Evolutionary conservation across 2,329 filamentous ascomycete species (phyloP).

Genomic region (Colletotrichum tofieldiae): DNA sequence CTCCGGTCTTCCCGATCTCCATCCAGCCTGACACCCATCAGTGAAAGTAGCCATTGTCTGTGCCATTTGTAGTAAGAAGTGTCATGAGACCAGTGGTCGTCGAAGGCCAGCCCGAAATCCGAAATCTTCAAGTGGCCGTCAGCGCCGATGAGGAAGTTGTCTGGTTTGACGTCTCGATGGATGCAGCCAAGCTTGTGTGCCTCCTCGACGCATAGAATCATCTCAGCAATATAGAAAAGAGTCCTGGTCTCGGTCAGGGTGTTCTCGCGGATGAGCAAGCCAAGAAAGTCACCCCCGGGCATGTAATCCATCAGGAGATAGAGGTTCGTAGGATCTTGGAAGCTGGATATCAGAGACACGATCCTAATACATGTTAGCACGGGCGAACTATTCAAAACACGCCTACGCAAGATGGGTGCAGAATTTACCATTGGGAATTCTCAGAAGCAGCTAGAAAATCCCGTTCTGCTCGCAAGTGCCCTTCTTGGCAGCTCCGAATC

Average conservation of each 20-base stretch:
- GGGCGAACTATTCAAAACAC: neutral
- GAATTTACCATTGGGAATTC: conserved; percentile 80
- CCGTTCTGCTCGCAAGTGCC: conserved; percentile 89
- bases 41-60: conserved; percentile 83
- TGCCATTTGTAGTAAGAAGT: conserved; percentile 89
- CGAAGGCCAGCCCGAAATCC: conserved; percentile 95
- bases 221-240: conserved; percentile 93
- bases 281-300: conserved; percentile 95
- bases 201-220: conserved; percentile 95
- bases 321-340: conserved; percentile 87
- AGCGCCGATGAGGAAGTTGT: conserved; percentile 94
- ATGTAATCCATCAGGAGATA: conserved; percentile 99
- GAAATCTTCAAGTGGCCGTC: conserved; percentile 95
- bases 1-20: conserved; percentile 81
- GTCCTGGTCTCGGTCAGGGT: conserved; percentile 84
- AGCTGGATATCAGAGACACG: conserved; percentile 88
- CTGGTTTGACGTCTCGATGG: conserved; percentile 95
- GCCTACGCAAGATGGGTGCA: neutral
- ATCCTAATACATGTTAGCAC: conserved; percentile 69
- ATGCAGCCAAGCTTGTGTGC: conserved; percentile 91
- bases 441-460: conserved; percentile 93
- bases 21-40: conserved; percentile 79
- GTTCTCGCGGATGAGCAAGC: conserved; percentile 87
- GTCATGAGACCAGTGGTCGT: conserved; percentile 95
- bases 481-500: conserved; percentile 92